Evolutionary conservation across 805 yeast genomes (phyloP), one percentile per base, ranked within the genome.

Genomic region (Yamadazyma insecticola): DNA sequence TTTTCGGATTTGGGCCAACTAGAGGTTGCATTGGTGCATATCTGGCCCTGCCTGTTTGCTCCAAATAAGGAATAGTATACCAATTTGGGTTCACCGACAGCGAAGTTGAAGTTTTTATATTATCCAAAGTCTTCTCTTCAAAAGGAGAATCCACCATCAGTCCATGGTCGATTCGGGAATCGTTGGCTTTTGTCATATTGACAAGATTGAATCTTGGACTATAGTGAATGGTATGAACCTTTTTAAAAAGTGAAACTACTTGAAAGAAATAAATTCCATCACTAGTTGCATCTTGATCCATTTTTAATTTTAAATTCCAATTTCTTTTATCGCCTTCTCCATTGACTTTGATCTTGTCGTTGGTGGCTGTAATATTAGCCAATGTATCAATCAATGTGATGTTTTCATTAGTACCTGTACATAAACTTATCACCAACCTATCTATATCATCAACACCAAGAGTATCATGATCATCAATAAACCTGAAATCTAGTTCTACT

Each of bases 21-120:
- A 29, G 15, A 5, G 28, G 33, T 19, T 32, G 37, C 45, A 41
- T 41, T 4, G 45, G 45, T 8, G 45, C 45, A 22, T 36, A 41
- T 20, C 38, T 31, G 3, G 26, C 31, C 7, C 13, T 17, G 8
- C 45, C 45, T 6, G 39, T 33, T 28, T 41, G 45, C 17, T 28
- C 16, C 6, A 13, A 30, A 22, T 39, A 37, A 12, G 45, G 41
- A n/a, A 41, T 20, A 1, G 44, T 40, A 26, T 22, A 40, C 12
- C 22, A 32, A 6, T 30, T 24, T n/a, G 26, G 24, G 16, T 30
- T 16, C 7, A 24, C 23, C 2, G 36, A 32, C 11, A 27, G 19
- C n/a, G n/a, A n/a, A n/a, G n/a, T n/a, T n/a, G n/a, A n/a, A n/a
- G n/a, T n/a, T n/a, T n/a, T n/a, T n/a, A n/a, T n/a, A n/a, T n/a